phyloP scores from a whole-genome alignment of 306 rosid genomes.

The Glycine latifolia region DNA sequence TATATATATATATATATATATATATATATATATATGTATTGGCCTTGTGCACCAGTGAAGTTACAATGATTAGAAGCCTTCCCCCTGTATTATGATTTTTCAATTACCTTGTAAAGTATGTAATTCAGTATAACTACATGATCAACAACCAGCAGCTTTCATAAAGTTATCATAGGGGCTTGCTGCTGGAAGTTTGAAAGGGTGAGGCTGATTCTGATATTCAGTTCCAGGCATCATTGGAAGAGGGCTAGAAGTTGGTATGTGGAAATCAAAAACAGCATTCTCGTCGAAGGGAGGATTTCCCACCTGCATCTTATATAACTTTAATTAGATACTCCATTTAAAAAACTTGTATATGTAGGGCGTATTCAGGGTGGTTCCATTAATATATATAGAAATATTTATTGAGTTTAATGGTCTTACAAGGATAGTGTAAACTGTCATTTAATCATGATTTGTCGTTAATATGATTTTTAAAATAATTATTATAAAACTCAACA shows the following conservation, averaged over 20 bases:
- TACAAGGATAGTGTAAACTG: no score
- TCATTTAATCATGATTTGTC: no score
- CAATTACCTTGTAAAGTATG: constrained; percentile 23
- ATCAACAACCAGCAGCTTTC: constrained; percentile 95
- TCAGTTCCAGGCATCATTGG: constrained; percentile 58
- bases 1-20: not conserved
- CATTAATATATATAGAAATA: no score
- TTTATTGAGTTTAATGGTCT: no score
- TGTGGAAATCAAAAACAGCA: constrained; percentile 40
- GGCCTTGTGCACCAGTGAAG: constrained; percentile 34
- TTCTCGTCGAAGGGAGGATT: constrained; percentile 51
- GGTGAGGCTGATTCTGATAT: constrained; percentile 55
- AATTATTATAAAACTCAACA: no score
- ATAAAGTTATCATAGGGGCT: constrained; percentile 90
- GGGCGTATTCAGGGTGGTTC: not conserved
- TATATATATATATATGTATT: not conserved
- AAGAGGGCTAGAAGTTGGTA: constrained; percentile 39
- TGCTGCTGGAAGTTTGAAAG: constrained; percentile 79
- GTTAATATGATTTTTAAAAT: no score
- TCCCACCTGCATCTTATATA: constrained; percentile 62
- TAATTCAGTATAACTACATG: constrained; percentile 15
- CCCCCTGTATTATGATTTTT: constrained; percentile 29
- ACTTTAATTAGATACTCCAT: constrained; percentile 44
- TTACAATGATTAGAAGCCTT: constrained; percentile 31
- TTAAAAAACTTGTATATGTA: constrained; percentile 20